Conservation (phyloP, 352 stramenopile genomes). For the Pythium insidiosum region DNA sequence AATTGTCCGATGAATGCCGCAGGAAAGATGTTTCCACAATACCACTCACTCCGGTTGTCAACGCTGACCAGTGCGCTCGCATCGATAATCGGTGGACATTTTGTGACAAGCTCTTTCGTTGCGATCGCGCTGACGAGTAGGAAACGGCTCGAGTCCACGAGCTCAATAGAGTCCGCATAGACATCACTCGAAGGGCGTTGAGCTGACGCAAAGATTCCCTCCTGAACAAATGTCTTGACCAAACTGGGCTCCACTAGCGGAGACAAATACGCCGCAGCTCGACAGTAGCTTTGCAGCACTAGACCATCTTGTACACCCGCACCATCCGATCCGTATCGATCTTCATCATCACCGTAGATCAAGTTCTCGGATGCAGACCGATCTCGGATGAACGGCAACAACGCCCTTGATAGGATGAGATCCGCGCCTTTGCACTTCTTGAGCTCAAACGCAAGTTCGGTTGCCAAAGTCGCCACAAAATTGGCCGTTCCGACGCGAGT, state of each 20-base stretch:
- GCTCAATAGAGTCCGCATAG: constrained; percentile 4
- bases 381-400: constrained; percentile 47
- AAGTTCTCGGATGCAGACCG: constrained; percentile 66
- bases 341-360: constrained; percentile 56
- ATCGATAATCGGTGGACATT: constrained; percentile 42
- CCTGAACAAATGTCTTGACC: constrained; percentile 48
- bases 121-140: constrained; percentile 63
- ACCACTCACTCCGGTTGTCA: constrained; percentile 50
- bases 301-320: constrained; percentile 40
- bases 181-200: not conserved
- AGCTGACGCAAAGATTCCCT: constrained; percentile 51
- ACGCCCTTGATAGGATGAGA: constrained; percentile 35
- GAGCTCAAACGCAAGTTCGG: constrained; percentile 63
- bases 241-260: constrained; percentile 36
- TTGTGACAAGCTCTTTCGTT: constrained; percentile 57
- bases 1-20: constrained; percentile 72
- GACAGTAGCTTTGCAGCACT: constrained; percentile 65
- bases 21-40: constrained; percentile 56
- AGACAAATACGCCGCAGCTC: constrained; percentile 64
- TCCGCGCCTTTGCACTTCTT: constrained; percentile 57
- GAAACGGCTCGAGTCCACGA: constrained; percentile 47
- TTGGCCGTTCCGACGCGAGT: constrained; percentile 73
- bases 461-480: constrained; percentile 60
- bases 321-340: constrained; percentile 24
- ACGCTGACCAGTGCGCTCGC: constrained; percentile 19